A percentile compares a stretch with the other conserved stretches of the same genome.
These are phyloP conservation scores for Guillardia theta DNA, from an alignment of 78 protist genomes.

Conservation along the genomic window DNA sequence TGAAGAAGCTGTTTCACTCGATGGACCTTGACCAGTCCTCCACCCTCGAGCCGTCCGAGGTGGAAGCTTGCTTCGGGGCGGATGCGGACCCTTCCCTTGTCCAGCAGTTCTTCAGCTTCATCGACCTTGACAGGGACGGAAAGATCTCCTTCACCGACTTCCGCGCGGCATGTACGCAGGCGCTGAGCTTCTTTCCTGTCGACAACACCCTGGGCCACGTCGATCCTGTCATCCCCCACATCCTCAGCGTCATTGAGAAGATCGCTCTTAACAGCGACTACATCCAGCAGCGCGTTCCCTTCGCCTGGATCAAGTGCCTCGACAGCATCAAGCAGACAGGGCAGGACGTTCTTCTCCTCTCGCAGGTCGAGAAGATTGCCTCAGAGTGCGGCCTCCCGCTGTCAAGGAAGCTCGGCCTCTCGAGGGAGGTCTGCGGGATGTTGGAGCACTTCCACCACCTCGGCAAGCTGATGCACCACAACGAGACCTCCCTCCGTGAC, in stretches of 20 bases:
- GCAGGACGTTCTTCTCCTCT: no score
- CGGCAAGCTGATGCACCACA: neutral
- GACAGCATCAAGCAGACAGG: no score
- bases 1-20: no score
- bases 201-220: conserved; percentile 2
- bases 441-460: neutral
- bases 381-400: neutral
- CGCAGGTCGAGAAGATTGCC: neutral
- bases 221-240: neutral
- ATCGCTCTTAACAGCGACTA: neutral
- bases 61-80: no score
- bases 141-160: no score
- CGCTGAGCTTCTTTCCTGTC: conserved; percentile 4
- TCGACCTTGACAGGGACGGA: no score
- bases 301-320: neutral
- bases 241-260: neutral
- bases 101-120: no score
- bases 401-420: neutral
- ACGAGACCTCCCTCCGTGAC: neutral
- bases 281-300: neutral
- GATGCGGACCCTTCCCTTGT: no score
- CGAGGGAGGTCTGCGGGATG: neutral
- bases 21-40: no score
- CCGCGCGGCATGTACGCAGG: no score
- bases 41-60: no score